Conservation (phyloP, 257 asterid genomes). For the Solanum pinnatisectum region DNA sequence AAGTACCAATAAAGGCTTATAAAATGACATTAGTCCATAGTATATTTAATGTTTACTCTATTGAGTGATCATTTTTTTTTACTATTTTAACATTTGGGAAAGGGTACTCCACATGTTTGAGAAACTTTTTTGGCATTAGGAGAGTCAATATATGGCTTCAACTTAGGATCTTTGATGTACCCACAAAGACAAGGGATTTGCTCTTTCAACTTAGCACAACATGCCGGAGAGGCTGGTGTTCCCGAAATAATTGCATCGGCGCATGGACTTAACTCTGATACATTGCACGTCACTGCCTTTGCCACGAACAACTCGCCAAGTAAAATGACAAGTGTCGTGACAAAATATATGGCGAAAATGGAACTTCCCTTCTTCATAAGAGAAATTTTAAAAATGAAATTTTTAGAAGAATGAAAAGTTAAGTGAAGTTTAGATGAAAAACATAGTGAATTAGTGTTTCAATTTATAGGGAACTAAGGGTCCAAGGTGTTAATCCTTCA, state of each 20-base stretch:
- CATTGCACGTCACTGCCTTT: constrained; percentile 10
- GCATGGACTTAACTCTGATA: constrained; percentile 8
- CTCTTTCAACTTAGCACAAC: constrained; percentile 13
- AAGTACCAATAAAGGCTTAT: not conserved
- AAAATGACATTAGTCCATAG: not conserved
- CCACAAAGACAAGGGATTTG: constrained; percentile 25
- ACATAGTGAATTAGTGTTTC: not conserved
- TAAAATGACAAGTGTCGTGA: not conserved
- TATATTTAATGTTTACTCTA: not conserved
- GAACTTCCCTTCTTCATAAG: not conserved
- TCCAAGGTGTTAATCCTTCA: not conserved
- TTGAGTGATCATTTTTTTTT: not conserved
- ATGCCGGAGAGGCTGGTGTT: not conserved
- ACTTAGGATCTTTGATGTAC: constrained; percentile 8
- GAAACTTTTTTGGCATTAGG: constrained; percentile 11
- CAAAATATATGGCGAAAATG: not conserved
- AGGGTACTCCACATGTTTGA: constrained; percentile 1
- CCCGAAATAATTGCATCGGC: not conserved
- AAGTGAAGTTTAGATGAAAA: not conserved
- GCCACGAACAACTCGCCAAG: not conserved
- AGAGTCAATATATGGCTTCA: constrained; percentile 5
- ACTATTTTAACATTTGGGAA: not conserved
- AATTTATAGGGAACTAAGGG: not conserved
- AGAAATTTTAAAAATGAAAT: not conserved
- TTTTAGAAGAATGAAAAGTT: not conserved